These are phyloP conservation scores for Phialophora expanda DNA, from an alignment of 2,329 filamentous ascomycete genomes.

Conservation along the genomic window DNA sequence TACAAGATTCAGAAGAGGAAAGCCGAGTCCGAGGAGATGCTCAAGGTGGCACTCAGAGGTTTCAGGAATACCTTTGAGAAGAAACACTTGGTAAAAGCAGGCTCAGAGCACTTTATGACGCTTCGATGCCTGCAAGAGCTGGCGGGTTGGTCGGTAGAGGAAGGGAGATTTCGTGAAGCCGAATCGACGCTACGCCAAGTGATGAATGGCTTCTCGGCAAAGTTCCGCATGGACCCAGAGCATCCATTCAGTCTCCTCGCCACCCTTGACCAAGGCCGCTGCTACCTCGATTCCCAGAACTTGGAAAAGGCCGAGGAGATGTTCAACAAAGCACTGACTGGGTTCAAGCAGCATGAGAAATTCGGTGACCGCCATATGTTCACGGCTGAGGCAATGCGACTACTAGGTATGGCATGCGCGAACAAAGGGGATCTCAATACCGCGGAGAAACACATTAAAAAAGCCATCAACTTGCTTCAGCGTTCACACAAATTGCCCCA, in stretches of 20 bases:
- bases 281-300: not conserved
- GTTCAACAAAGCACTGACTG: slow-evolving; percentile 3
- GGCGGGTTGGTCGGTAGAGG: not conserved
- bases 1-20: slow-evolving; percentile 4
- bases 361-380: slow-evolving; percentile 3
- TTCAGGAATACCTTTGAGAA: slow-evolving; percentile 2
- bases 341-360: slow-evolving; percentile 2
- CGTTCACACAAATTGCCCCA: not conserved
- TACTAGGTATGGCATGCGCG: not conserved
- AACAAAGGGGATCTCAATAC: not conserved
- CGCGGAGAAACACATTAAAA: not conserved
- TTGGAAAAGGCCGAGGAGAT: not conserved
- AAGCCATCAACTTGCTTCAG: not conserved
- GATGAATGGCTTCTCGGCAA: not conserved
- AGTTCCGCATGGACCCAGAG: not conserved
- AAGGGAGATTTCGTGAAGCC: not conserved
- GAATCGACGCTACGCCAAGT: not conserved
- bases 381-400: not conserved
- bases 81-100: slow-evolving; percentile 1
- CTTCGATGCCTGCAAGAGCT: slow-evolving; percentile 1
- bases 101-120: slow-evolving; percentile 1
- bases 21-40: not conserved
- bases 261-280: not conserved
- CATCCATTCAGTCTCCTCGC: not conserved
- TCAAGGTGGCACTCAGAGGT: slow-evolving; percentile 1